Evolutionary conservation across 257 asterid genomes (phyloP).

Genomic region (Datura wrightii): DNA sequence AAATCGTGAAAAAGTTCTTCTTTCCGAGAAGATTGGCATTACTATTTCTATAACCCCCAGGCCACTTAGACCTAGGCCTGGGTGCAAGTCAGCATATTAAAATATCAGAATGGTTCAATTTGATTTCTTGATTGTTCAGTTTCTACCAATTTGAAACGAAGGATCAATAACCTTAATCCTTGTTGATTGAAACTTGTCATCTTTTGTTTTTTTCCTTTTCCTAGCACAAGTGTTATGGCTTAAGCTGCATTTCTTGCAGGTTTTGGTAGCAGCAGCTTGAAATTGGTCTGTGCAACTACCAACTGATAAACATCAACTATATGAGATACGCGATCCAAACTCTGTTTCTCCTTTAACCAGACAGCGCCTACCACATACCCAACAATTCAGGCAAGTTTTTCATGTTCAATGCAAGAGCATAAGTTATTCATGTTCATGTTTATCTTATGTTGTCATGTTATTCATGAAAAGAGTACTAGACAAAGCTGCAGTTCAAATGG

Average conservation of each 20-base stretch:
- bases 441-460: not conserved
- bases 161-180: too few relatives aligned
- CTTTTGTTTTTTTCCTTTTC: too few relatives aligned
- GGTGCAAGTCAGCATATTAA: too few relatives aligned
- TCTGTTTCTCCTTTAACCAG: slow-evolving; percentile 30
- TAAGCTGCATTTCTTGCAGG: slow-evolving; percentile 43
- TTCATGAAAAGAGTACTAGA: slow-evolving; percentile 54
- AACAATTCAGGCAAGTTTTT: slow-evolving; percentile 60
- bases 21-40: too few relatives aligned
- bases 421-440: not conserved
- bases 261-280: slow-evolving; percentile 60
- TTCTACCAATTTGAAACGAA: too few relatives aligned
- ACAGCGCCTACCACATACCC: slow-evolving; percentile 58
- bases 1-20: too few relatives aligned
- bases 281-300: slow-evolving; percentile 56
- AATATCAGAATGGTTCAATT: too few relatives aligned
- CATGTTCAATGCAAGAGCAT: not conserved
- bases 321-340: slow-evolving; percentile 64
- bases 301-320: slow-evolving; percentile 51
- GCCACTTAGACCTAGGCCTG: too few relatives aligned
- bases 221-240: not conserved
- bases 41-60: too few relatives aligned
- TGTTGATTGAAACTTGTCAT: not conserved
- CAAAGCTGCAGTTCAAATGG: slow-evolving; percentile 59
- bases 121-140: too few relatives aligned